Conservation (phyloP, 148 eudicot genomes). For the Heliosperma pusillum region DNA sequence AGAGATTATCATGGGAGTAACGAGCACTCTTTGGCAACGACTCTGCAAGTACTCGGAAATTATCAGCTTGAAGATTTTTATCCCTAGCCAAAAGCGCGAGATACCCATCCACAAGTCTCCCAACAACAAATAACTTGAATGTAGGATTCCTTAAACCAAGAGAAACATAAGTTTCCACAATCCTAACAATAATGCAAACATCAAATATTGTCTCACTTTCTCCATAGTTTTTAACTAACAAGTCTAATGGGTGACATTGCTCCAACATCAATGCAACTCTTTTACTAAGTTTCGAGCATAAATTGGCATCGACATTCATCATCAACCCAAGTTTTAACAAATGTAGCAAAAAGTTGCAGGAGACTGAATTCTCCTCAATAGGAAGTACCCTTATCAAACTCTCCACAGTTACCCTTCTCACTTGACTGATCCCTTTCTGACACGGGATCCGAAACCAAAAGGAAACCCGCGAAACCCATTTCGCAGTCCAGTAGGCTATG, state of each 20-base stretch:
- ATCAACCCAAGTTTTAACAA: constrained; percentile 38
- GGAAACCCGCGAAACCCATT: constrained; percentile 35
- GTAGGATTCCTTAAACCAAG: constrained; percentile 7
- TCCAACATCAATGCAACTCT: constrained; percentile 32
- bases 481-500: constrained; percentile 46
- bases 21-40: constrained; percentile 44
- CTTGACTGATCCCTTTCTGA: constrained; percentile 26
- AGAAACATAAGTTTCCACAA: constrained; percentile 39
- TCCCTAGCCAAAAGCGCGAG: constrained; percentile 38
- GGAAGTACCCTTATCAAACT: constrained; percentile 42
- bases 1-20: constrained; percentile 39
- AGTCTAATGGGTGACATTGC: constrained; percentile 34
- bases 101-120: constrained; percentile 45
- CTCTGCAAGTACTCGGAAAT: constrained; percentile 35
- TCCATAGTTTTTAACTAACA: constrained; percentile 37
- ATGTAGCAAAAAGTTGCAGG: constrained; percentile 42
- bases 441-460: constrained; percentile 23
- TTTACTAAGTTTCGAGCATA: constrained; percentile 28
- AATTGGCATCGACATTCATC: constrained; percentile 28
- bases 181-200: constrained; percentile 31
- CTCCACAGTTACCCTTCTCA: constrained; percentile 34
- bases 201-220: constrained; percentile 36
- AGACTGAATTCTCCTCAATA: constrained; percentile 36
- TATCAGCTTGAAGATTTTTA: constrained; percentile 28
- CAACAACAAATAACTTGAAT: constrained; percentile 32